phyloP scores from a whole-genome alignment of 2,329 filamentous ascomycete species.

The Xylariaceae sp. region DNA sequence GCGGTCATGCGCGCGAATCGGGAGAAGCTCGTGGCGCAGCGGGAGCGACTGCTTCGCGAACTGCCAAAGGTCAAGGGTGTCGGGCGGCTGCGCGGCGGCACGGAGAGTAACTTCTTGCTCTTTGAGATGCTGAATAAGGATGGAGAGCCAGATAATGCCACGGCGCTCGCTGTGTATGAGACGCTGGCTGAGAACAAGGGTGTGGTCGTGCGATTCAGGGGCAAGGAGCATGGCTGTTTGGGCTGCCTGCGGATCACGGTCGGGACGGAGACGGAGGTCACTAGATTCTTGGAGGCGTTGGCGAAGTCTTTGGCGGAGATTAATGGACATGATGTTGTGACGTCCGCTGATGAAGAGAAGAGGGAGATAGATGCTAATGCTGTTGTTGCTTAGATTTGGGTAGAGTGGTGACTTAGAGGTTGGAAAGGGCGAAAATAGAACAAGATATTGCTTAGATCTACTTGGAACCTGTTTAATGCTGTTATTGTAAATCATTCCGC shows the following conservation, averaged over 20 bases:
- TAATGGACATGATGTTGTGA: constrained; percentile 25
- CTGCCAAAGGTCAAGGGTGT: constrained; percentile 73
- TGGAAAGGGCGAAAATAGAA: not conserved
- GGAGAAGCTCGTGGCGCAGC: constrained; percentile 67
- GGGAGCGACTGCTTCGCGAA: constrained; percentile 69
- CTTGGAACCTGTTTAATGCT: no score
- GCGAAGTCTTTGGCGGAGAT: constrained; percentile 46
- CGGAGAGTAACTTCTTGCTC: constrained; percentile 82
- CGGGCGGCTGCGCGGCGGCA: constrained; percentile 75
- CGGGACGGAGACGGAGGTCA: constrained; percentile 83
- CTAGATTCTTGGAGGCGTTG: constrained; percentile 70
- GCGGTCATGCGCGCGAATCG: constrained; percentile 68
- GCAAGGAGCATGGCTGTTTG: constrained; percentile 84
- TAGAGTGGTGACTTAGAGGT: not conserved
- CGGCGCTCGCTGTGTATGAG: constrained; percentile 78
- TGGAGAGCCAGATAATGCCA: constrained; percentile 73
- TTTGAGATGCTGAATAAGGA: constrained; percentile 76
- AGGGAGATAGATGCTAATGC: constrained; percentile 34
- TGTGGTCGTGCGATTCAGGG: constrained; percentile 89
- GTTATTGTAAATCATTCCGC: no score
- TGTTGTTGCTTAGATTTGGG: constrained; percentile 32
- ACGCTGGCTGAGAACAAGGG: constrained; percentile 78
- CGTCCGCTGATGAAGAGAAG: constrained; percentile 31
- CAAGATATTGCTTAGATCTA: not conserved
- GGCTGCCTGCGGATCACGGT: constrained; percentile 90